A percentile compares a stretch with the other conserved stretches of the same genome.
Conservation (phyloP, 2,329 filamentous ascomycete species). For the Diplodia scrobiculata region DNA sequence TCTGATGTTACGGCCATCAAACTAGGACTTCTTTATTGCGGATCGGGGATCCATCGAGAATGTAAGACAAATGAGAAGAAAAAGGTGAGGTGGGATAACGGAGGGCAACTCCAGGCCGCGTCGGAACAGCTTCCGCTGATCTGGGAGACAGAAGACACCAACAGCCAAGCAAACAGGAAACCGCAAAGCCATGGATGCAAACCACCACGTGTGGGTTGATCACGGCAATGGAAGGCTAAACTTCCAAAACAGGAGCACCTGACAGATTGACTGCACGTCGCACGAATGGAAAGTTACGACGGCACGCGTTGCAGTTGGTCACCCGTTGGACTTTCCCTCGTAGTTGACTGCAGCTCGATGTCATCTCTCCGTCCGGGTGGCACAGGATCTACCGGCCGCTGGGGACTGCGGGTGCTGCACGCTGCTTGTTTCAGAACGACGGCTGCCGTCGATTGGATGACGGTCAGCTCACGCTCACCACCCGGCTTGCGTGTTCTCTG, state of each 20-base stretch:
- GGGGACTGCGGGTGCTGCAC: conserved; percentile 5
- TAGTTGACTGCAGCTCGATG: conserved; percentile 8
- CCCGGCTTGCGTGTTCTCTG: conserved; percentile 21
- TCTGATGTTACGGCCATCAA: not conserved
- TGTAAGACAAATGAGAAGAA: not conserved
- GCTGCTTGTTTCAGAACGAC: conserved; percentile 24
- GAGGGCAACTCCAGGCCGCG: not conserved
- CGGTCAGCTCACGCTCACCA: conserved; percentile 23
- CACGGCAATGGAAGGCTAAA: conserved; percentile 1
- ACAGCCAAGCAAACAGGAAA: not conserved
- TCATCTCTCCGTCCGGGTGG: conserved; percentile 14
- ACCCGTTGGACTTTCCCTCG: not conserved
- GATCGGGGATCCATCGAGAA: not conserved
- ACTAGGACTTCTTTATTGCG: not conserved
- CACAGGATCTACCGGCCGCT: conserved; percentile 6
- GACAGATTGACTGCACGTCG: conserved; percentile 2
- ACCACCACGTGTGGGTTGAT: conserved; percentile 1
- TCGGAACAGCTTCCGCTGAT: not conserved
- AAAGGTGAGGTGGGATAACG: not conserved
- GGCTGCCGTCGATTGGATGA: conserved; percentile 11
- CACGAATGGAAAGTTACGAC: conserved; percentile 3
- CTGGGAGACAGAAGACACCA: not conserved
- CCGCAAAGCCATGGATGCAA: not conserved
- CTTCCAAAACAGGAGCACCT: not conserved
- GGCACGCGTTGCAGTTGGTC: not conserved